These are phyloP conservation scores for Alternaria brassicae DNA, from an alignment of 2,329 filamentous ascomycete genomes.

Conservation along the genomic window DNA sequence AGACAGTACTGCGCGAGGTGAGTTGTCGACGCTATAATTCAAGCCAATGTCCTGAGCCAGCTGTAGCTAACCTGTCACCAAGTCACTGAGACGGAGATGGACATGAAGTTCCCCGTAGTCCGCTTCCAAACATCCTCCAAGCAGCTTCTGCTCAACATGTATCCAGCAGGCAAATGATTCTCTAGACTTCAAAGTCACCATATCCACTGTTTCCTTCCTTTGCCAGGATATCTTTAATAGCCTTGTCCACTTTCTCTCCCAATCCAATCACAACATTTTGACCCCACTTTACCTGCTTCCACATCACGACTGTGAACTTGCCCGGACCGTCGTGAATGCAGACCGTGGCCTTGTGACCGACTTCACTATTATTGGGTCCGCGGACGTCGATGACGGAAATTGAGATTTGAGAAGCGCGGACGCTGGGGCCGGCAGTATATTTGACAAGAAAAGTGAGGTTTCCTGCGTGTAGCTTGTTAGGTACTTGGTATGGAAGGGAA, in stretches of 20 bases:
- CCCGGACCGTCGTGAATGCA: constrained; percentile 8
- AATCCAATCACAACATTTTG: constrained; percentile 4
- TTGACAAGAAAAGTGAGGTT: constrained; percentile 18
- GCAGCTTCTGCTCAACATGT: neutral
- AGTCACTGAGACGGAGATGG: neutral
- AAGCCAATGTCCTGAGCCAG: neutral
- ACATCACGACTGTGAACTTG: constrained; percentile 7
- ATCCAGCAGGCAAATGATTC: neutral
- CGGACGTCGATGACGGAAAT: constrained; percentile 10
- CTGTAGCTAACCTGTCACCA: neutral
- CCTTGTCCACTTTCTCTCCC: constrained; percentile 14
- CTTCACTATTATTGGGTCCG: constrained; percentile 1
- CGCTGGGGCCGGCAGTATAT: neutral
- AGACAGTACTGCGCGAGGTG: neutral
- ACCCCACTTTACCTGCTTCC: constrained; percentile 2
- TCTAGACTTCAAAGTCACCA: neutral
- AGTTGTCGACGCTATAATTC: neutral
- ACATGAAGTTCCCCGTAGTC: neutral
- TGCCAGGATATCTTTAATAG: neutral
- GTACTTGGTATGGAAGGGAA: neutral
- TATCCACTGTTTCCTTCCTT: constrained; percentile 4
- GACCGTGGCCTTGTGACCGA: constrained; percentile 11
- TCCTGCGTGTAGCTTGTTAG: neutral
- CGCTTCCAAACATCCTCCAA: neutral
- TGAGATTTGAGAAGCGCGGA: constrained; percentile 6